These are phyloP conservation scores for Boletales sp. DNA, from an alignment of 768 basidiomycete species.

Conservation along the genomic window DNA sequence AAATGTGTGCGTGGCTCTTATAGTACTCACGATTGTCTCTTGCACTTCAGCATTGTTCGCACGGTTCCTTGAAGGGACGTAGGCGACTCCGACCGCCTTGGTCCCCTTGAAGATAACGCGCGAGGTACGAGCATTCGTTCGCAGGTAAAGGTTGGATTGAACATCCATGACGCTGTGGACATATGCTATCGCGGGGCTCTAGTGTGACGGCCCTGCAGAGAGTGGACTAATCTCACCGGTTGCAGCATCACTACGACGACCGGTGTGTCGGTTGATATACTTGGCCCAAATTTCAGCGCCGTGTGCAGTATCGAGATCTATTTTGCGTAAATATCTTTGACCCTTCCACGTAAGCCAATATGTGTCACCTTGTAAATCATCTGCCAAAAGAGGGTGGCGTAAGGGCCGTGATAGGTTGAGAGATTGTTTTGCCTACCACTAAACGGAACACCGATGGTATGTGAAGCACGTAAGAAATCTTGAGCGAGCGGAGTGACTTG, in stretches of 20 bases:
- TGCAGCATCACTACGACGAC: constrained; percentile 67
- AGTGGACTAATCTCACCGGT: constrained; percentile 40
- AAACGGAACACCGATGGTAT: constrained; percentile 59
- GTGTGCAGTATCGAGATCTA: constrained; percentile 56
- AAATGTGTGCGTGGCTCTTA: neutral
- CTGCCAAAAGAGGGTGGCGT: constrained; percentile 26
- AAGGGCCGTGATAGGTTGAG: neutral
- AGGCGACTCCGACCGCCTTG: constrained; percentile 70
- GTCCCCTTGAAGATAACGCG: constrained; percentile 71
- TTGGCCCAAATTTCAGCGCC: constrained; percentile 74
- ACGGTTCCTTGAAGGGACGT: constrained; percentile 62
- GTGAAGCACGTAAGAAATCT: constrained; percentile 63
- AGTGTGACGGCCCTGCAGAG: neutral
- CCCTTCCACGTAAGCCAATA: neutral
- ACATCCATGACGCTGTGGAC: constrained; percentile 70
- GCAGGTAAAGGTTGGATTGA: constrained; percentile 63
- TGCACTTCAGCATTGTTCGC: constrained; percentile 45
- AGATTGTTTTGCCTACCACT: constrained; percentile 43
- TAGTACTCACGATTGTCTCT: constrained; percentile 50
- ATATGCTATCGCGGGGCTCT: constrained; percentile 40
- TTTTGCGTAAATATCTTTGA: neutral
- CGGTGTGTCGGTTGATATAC: constrained; percentile 72
- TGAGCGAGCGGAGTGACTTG: constrained; percentile 60
- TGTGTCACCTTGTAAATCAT: constrained; percentile 55
- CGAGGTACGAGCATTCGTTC: constrained; percentile 60